Evolutionary conservation across 257 asterid genomes (phyloP), one percentile per base, ranked within the genome.

Genomic region (Coffea eugenioides): DNA sequence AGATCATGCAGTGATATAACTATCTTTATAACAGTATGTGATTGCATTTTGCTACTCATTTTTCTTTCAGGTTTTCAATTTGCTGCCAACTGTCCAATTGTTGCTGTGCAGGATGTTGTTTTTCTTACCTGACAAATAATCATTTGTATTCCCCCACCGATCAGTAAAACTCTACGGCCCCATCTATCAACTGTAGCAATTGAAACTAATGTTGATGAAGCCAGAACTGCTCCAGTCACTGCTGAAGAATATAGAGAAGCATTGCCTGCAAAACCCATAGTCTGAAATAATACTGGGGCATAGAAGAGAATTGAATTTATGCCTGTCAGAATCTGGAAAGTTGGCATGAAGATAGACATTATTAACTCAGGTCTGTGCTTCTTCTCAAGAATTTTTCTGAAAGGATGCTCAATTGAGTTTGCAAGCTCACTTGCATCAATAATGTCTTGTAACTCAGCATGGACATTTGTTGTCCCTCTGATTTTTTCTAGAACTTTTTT

Each of bases 71-170:
- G 59, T 54, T 69, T 54, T 14, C 69, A 69, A 68, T 59, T 71
- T 71, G 62, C n/a, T 51, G 66, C 39, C 20, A 64, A 9, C 13
- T 67, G 71, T 8, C 45, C 48, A 75, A 61, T 14, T 41, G 52
- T 39, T 21, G 9, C 16, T 34, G 49, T 41, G 52, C 61, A 62
- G 61, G 23, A 76, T 62, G 72, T 43, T 75, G 23, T 56, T 14
- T 2, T 51, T 10, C 54, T 82, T 67, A 90, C 94, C 92, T 91
- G 97, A 71, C 97, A 92, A 18, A 82, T 75, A 57, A 92, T 75
- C 97, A 92, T 90, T 82, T 90, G 94, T 21, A 92, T 77, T 25
- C 98, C 97, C 52, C 98, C 98, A 69, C 85, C 78, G 27, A 93
- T 88, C 75, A 93, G 98, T 90, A 87, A 79, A 74, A 2, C 72